Base-by-base conservation (phyloP, 257 asterid genomes). In the Solanum neorickii region DNA sequence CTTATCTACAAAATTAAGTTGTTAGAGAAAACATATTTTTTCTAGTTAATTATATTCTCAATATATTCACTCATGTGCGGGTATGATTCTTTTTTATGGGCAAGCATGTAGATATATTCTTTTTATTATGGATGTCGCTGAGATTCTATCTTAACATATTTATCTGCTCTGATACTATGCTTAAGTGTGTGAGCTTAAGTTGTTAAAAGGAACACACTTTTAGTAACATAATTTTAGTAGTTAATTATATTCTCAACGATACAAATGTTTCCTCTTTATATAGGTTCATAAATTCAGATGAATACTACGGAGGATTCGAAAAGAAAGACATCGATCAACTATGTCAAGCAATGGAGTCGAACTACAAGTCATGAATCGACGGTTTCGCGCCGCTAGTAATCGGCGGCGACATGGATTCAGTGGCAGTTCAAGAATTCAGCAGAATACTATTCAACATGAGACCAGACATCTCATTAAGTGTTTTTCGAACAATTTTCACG, bases 381-480 rank as follows among this genome's bases (percentile, higher is more conserved):
- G 98, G 98, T 29, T 93, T 94, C 23, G 98, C 98, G 5, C 98
- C 98, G 23, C 87, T 95, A 69, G 95, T 91, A 25, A 91, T 95
- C 0, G 96, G 97, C 2, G 95, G 95, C 2, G 98, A 95, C 89
- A 90, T 95, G 98, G 96, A 93, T 4, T 93, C 95, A 0, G 92
- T 90, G 49, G 95, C 95, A 21, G 93, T 95, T 46, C 98, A 95
- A 82, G 98, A 95, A 83, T 94, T 94, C 90, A 95, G 97, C 91
- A 88, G 97, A 66, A 93, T 95, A 0, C 66, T 95, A 78, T 94
- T 95, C 94, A 94, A 91, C 88, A 92, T 95, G 96, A 91, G 98
- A 18, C 98, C 96, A 1, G 98, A 95, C 90, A 95, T 95, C 37
- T 93, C 98, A 1, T 83, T 94, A 12, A 93, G 94, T 85, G 93